Evolutionary conservation across 2,329 filamentous ascomycete genomes (phyloP).

Genomic region (Sporothrix mexicana): DNA sequence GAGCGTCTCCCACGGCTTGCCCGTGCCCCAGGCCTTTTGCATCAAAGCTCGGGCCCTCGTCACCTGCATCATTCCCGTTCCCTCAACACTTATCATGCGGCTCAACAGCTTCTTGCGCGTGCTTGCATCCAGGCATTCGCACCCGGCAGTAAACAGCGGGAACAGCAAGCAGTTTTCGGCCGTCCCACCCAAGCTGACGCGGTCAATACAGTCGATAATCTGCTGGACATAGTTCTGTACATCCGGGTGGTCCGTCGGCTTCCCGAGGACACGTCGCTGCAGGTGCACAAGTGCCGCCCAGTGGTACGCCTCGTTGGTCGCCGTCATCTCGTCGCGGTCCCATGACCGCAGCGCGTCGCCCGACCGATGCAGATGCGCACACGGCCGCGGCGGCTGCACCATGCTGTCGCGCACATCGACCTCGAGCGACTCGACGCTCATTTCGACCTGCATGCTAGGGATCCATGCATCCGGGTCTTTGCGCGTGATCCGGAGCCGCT

Average conservation of each 20-base stretch:
- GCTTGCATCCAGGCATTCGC: slow-evolving; percentile 65
- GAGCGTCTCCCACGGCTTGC: slow-evolving; percentile 70
- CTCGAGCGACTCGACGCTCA: slow-evolving; percentile 65
- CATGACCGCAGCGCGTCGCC: slow-evolving; percentile 58
- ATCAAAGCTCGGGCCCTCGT: slow-evolving; percentile 67
- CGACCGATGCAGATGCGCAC: slow-evolving; percentile 54
- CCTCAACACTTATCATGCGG: slow-evolving; percentile 70
- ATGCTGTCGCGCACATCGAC: slow-evolving; percentile 65
- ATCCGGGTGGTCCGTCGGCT: slow-evolving; percentile 59
- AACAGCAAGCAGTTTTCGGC: slow-evolving; percentile 79
- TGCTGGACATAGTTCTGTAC: slow-evolving; percentile 68
- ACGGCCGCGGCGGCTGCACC: slow-evolving; percentile 50
- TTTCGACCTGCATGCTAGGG: slow-evolving; percentile 60
- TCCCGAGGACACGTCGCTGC: slow-evolving; percentile 72
- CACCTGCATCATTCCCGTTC: slow-evolving; percentile 77
- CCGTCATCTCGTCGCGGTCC: slow-evolving; percentile 68
- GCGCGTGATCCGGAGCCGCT: slow-evolving; percentile 30
- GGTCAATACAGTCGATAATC: slow-evolving; percentile 66
- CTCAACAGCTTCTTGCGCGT: slow-evolving; percentile 67
- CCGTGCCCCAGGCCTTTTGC: slow-evolving; percentile 72
- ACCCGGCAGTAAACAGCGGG: slow-evolving; percentile 83
- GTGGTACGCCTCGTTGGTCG: slow-evolving; percentile 79
- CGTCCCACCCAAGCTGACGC: slow-evolving; percentile 68
- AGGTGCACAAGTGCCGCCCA: slow-evolving; percentile 79
- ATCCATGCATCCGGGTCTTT: slow-evolving; percentile 52